phyloP scores from a whole-genome alignment of 2,329 filamentous ascomycete genomes.

The Claviceps monticola region DNA sequence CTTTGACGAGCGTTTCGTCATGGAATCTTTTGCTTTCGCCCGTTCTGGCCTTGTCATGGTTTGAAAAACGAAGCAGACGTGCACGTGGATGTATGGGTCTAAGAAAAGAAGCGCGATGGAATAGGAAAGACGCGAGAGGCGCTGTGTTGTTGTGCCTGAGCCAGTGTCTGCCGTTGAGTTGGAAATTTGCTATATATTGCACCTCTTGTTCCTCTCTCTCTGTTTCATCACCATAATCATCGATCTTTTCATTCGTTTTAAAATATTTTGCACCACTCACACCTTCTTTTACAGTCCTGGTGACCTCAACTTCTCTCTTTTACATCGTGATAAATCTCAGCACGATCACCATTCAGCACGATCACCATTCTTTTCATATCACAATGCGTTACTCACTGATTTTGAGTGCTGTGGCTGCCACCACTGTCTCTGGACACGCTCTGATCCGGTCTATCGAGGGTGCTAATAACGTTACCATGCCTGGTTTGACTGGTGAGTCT shows the following conservation, averaged over 20 bases:
- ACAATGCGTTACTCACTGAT: constrained; percentile 18
- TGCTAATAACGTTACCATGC: constrained; percentile 3
- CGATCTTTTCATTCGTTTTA: not conserved
- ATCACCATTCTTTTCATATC: not conserved
- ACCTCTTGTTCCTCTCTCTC: not conserved
- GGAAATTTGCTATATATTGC: not conserved
- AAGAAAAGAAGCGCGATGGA: no score
- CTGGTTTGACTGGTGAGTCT: constrained; percentile 14
- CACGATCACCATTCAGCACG: no score
- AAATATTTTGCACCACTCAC: not conserved
- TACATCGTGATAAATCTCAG: not conserved
- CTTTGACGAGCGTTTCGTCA: not conserved
- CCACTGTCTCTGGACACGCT: constrained; percentile 3
- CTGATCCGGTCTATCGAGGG: not conserved
- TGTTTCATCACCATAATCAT: not conserved
- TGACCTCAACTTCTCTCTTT: not conserved
- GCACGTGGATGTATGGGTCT: no score
- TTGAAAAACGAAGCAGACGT: not conserved
- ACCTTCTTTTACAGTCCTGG: constrained; percentile 1
- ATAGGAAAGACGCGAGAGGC: no score
- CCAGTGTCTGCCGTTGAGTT: not conserved
- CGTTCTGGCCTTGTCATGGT: no score
- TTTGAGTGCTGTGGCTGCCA: constrained; percentile 18
- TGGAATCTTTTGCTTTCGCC: no score
- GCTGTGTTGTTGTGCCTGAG: not conserved